Conservation (phyloP, 1,139 yeast species). For the Pneumocystis murina region DNA sequence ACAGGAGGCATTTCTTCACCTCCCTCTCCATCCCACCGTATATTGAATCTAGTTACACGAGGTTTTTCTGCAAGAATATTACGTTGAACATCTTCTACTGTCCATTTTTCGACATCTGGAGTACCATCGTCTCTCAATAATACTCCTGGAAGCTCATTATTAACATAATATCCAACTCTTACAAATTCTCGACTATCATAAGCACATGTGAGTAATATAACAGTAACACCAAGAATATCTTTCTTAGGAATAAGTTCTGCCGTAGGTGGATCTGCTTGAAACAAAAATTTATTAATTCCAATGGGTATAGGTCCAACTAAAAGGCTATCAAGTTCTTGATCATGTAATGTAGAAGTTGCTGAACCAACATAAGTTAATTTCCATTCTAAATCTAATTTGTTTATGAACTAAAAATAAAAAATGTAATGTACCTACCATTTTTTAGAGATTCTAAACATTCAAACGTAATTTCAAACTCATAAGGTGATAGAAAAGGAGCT, state of each 20-base stretch:
- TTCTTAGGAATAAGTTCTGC: slow-evolving; percentile 92
- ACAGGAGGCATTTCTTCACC: slow-evolving; percentile 13
- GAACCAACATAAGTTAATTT: slow-evolving; percentile 93
- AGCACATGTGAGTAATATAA: slow-evolving; percentile 77
- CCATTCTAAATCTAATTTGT: slow-evolving; percentile 66
- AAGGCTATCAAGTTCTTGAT: slow-evolving; percentile 87
- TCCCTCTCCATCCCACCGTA: slow-evolving; percentile 47
- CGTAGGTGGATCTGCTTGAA: slow-evolving; percentile 91
- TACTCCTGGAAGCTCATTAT: slow-evolving; percentile 70
- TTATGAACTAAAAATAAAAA: background rate
- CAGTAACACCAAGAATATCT: slow-evolving; percentile 89
- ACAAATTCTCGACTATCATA: slow-evolving; percentile 91
- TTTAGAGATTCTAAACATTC: slow-evolving; percentile 79
- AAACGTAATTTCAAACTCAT: slow-evolving; percentile 91
- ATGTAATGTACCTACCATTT: slow-evolving; percentile 3
- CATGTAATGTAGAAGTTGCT: slow-evolving; percentile 64
- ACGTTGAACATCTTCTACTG: slow-evolving; percentile 79
- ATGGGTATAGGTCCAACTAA: slow-evolving; percentile 97
- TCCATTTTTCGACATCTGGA: slow-evolving; percentile 5
- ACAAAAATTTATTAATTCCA: slow-evolving; percentile 82
- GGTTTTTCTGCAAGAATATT: slow-evolving; percentile 95
- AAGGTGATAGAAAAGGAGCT: slow-evolving; percentile 82
- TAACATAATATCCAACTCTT: slow-evolving; percentile 91
- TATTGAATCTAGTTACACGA: slow-evolving; percentile 87
- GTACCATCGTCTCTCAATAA: background rate